Evolutionary conservation across 202 grass and related monocot species (phyloP).

Genomic region (Dendrocalamus latiflorus): DNA sequence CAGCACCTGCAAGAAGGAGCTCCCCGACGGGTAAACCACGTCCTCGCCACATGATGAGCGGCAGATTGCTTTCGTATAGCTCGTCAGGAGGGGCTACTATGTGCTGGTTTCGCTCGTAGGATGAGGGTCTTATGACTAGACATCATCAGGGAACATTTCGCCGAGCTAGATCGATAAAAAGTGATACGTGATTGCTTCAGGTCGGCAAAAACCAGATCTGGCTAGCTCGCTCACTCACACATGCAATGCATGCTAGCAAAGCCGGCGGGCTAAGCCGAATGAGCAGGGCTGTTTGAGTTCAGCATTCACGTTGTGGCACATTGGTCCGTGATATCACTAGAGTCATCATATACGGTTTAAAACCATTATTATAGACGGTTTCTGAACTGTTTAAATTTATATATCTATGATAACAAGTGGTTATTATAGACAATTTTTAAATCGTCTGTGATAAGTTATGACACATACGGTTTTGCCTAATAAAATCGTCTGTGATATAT

Average conservation of each 20-base stretch:
- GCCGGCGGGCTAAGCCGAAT: neutral
- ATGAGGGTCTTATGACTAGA: neutral
- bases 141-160: neutral
- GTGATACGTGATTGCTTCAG: neutral
- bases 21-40: constrained; percentile 51
- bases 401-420: accelerated
- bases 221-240: neutral
- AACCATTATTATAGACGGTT: too few relatives aligned
- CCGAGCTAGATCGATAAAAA: constrained; percentile 4
- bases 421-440: too few relatives aligned
- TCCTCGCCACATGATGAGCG: neutral
- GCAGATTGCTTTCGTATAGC: neutral
- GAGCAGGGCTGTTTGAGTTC: neutral
- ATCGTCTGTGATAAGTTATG: too few relatives aligned
- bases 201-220: neutral
- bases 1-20: constrained; percentile 59
- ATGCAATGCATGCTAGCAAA: neutral
- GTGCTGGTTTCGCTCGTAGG: neutral
- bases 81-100: neutral
- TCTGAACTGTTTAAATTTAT: too few relatives aligned
- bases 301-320: neutral
- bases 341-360: too few relatives aligned
- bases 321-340: neutral
- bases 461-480: too few relatives aligned
- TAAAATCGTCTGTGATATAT: too few relatives aligned